Evolutionary conservation across 1,284 basidiomycete species (phyloP).

Genomic region (Ustilago bromivora): DNA sequence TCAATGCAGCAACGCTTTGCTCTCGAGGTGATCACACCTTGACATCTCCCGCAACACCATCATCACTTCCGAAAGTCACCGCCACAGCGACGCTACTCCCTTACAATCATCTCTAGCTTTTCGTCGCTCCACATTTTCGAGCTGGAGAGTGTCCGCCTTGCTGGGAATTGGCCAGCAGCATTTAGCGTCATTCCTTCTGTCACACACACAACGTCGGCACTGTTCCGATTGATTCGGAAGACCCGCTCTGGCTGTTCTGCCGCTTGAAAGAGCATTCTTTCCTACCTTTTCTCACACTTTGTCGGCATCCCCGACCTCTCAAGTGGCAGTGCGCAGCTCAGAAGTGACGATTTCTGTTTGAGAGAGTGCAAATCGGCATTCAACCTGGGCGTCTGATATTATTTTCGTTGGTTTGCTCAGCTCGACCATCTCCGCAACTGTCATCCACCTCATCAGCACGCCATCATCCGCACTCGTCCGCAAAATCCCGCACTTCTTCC

Average conservation of each 20-base stretch:
- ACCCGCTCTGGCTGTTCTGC: background rate
- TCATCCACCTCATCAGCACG: conserved; percentile 6
- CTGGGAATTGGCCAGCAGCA: background rate
- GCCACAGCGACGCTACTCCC: background rate
- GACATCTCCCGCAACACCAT: background rate
- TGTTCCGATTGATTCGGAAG: background rate
- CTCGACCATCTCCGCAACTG: background rate
- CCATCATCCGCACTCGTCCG: background rate
- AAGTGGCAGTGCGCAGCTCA: background rate
- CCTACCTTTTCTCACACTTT: background rate
- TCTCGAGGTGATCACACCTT: conserved; percentile 1
- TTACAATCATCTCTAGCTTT: background rate
- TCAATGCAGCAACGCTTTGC: background rate
- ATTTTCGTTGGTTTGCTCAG: background rate
- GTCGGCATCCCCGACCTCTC: background rate
- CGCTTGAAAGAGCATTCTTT: background rate
- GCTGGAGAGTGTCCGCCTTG: background rate
- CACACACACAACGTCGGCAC: background rate
- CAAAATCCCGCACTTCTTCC: background rate
- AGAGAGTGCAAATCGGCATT: background rate
- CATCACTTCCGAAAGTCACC: background rate
- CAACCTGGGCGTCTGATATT: background rate
- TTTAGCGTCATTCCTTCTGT: background rate
- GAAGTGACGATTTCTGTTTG: background rate
- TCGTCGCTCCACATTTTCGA: background rate